Base-by-base conservation (phyloP, 768 basidiomycete genomes). In the Rhizopogon vesiculosus region DNA sequence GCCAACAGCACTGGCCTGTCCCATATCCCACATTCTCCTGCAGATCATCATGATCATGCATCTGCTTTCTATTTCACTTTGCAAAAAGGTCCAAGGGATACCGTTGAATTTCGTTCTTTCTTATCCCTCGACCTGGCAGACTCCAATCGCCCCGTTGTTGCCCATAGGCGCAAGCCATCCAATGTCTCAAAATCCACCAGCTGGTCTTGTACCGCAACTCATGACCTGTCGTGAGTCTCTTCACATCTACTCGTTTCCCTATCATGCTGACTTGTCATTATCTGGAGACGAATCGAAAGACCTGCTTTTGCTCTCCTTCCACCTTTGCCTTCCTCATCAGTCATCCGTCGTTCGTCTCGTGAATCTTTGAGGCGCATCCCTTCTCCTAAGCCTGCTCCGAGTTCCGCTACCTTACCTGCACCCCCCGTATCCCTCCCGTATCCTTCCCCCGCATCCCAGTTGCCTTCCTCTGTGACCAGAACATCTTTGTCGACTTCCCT, bases 51-150 rank as follows among this genome's bases (percentile, higher is more conserved):
- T 22, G 22, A 70, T 53, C 63, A 68, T 3, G 64, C 69, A 4
- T 75, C 77, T 5, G 67, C 77, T 10, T 74, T 80, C 63, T 80
- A 80, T 63, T 76, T 79, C 55, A 79, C 80, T 1, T 64, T 80
- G 42, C 74, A 76, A 59, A 69, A 75, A 15, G 56, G 61, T 40
- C 71, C 70, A 51, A 72, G 76, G 33, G 74, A 77, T 63, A 57
- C 67, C 3, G 55, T 61, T 44, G 70, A 78, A 57, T 72, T 67
- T 58, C 78, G 81, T 42, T 87, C 86, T 3, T 87, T 87, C 66
- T 78, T 88, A 50, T 87, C 82, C 38, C 78, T 88, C 53, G 86
- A 88, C 66, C 76, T 86, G 4, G 86, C 85, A 40, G 82, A 84
- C 65, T 73, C 76, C 25, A 72, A 74, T 3, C 65, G 72, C 54